Base-by-base conservation (phyloP, 2,329 filamentous ascomycete species). In the Drechmeria coniospora region DNA sequence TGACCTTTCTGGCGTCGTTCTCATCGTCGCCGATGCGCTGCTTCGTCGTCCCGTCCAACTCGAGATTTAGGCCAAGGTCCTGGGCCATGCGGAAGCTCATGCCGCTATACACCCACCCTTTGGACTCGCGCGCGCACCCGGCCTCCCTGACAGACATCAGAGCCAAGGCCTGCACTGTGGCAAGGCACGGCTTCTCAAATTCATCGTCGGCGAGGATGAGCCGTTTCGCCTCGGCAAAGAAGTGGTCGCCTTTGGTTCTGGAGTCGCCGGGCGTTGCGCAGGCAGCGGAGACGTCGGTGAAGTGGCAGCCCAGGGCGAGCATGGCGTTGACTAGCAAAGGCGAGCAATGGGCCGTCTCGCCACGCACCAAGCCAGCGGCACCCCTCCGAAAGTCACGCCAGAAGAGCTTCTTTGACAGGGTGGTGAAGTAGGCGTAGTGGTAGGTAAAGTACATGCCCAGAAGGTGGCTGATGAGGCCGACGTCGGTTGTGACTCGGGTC, bases 11-110 rank as follows among this genome's bases (percentile, higher is more conserved):
- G 3, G 84, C 86, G 53, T 98, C 90, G 21, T 92, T 69, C 50
- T 94, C 87, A 25, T 79, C 68, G 32, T 93, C 82, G 34, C 74
- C 73, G 38, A 87, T 64, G 16, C 60, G 53, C 27, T 67, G 62
- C 32, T 58, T 63, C 32, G 66, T 68, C 32, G 82, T 65, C 7
- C 72, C 72, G 12, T 71, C 69, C 1, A 79, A 70, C 44, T 93
- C 80, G 12, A 94, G 69, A 44, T 94, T 92, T 29, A 98, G 62
- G 1, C 90, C 90, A 36, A 98, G 69, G 43, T 98, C 90, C 49
- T 79, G 80, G 1, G 86, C 87, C 87, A 98, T 95, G 24, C 90
- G 77, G 49, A 98, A 95, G 44, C 81, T 90, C 81, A 98, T 94
- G 27, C 90, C 87, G 43, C 83, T 93, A 51, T 95, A 95, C 4